Evolutionary conservation across 2,329 filamentous ascomycete genomes (phyloP), one percentile per base, ranked within the genome.

Genomic region (Penicillium sclerotigenum): DNA sequence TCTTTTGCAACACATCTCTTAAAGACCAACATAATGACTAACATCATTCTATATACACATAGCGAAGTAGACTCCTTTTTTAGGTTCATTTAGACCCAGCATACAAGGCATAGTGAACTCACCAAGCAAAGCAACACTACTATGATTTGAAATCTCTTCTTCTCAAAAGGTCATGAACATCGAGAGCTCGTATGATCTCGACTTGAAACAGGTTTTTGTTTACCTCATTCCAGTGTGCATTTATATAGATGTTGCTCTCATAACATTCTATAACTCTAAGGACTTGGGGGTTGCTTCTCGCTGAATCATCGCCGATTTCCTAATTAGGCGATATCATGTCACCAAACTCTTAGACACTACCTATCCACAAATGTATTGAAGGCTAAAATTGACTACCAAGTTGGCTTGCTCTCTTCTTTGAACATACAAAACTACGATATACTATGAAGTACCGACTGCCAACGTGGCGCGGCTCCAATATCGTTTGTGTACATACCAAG

Each of bases 401-500:
- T 22, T 22, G 0, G 37, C 11, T 14, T 20, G 36, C 36, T 38
- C 36, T 9, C 4, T n/a, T 9, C 4, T n/a, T n/a, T n/a, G 3
- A 18, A 36, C 18, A 36, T n/a, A 36, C 10, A 16, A n/a, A 18
- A 36, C 8, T 16, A n/a, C 16, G 33, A 36, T 36, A 36, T 36
- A 36, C 16, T n/a, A 20, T 37, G n/a, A n/a, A 20, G 34, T 37
- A 18, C 10, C 24, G n/a, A 54, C 52, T 42, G 45, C 31, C 29
- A 54, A 48, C 52, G 52, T 54, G 52, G 48, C 48, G 29, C 28
- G 28, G 6, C 16, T 52, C 47, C 14, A 18, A 26, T 10, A 22
- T 43, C 20, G 16, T n/a, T n/a, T n/a, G 26, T 46, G 38, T 3
- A 28, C 26, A 36, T 10, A 20, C 5, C 9, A 31, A 6, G 16